These are phyloP conservation scores for Coemansia sp. DNA, from an alignment of 192 early-diverging fungal species.

Conservation along the genomic window DNA sequence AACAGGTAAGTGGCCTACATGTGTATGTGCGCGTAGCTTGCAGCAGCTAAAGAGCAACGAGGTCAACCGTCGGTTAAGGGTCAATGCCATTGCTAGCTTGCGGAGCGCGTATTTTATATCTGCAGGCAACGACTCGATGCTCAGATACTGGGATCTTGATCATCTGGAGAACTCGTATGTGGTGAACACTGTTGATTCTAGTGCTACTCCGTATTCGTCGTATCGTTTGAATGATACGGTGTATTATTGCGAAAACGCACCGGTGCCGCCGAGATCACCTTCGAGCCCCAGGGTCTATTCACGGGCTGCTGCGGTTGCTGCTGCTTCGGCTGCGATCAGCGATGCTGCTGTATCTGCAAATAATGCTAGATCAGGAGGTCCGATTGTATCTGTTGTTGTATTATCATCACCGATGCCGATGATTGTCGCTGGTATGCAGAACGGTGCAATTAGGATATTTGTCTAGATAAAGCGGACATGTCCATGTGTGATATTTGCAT, in stretches of 20 bases:
- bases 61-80: slow-evolving; percentile 58
- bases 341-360: slow-evolving; percentile 19
- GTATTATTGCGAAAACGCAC: slow-evolving; percentile 47
- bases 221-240: slow-evolving; percentile 45
- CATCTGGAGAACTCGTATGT: slow-evolving; percentile 73
- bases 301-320: slow-evolving; percentile 3
- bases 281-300: slow-evolving; percentile 8
- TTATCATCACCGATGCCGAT: slow-evolving; percentile 27
- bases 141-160: slow-evolving; percentile 80
- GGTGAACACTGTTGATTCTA: slow-evolving; percentile 55
- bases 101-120: slow-evolving; percentile 69
- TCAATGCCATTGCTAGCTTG: slow-evolving; percentile 62
- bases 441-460: slow-evolving; percentile 29
- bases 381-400: slow-evolving; percentile 31
- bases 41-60: slow-evolving; percentile 60
- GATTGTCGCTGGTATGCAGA: slow-evolving; percentile 41
- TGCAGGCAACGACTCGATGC: slow-evolving; percentile 79
- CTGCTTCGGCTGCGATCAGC: slow-evolving; percentile 5
- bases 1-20: slow-evolving; percentile 42
- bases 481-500: background rate
- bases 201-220: slow-evolving; percentile 37
- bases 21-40: slow-evolving; percentile 56
- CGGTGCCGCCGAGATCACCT: slow-evolving; percentile 17
- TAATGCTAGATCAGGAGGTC: slow-evolving; percentile 27
- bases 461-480: slow-evolving; percentile 9